phyloP scores from a whole-genome alignment of 768 basidiomycete species.

The Pholiota molesta region DNA sequence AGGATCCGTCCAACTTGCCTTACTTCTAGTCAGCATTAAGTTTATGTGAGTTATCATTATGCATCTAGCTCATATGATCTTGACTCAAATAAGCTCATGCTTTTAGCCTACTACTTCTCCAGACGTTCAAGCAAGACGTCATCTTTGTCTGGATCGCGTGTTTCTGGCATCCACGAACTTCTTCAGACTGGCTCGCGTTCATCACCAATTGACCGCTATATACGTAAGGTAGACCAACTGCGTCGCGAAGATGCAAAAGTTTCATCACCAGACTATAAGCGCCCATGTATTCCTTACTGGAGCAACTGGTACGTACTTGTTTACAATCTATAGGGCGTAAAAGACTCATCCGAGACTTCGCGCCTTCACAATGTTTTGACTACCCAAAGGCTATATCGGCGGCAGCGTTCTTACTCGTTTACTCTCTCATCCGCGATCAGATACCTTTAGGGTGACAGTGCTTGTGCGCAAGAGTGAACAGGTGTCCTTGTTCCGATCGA shows the following conservation, averaged over 20 bases:
- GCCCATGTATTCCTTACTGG: constrained; percentile 49
- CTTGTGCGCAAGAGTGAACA: constrained; percentile 49
- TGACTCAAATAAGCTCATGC: too few relatives aligned
- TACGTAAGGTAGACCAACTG: background rate
- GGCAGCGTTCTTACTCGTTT: constrained; percentile 53
- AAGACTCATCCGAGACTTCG: background rate
- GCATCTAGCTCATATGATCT: too few relatives aligned
- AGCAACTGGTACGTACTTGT: constrained; percentile 41
- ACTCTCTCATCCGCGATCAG: constrained; percentile 43
- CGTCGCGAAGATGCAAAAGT: background rate
- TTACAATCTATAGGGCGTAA: background rate
- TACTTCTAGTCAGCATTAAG: too few relatives aligned
- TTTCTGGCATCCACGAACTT: too few relatives aligned
- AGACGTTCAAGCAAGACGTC: too few relatives aligned
- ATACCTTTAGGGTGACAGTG: constrained; percentile 45
- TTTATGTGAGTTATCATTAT: too few relatives aligned
- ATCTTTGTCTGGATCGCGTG: too few relatives aligned
- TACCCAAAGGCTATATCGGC: constrained; percentile 54
- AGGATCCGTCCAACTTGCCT: too few relatives aligned
- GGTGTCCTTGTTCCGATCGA: constrained; percentile 32
- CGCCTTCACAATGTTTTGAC: background rate
- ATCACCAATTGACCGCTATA: too few relatives aligned
- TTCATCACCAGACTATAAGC: constrained; percentile 22
- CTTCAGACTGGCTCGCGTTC: too few relatives aligned
- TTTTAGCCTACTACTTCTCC: too few relatives aligned